Base-by-base conservation (phyloP, 345 rosid genomes). In the Triadica sebifera region DNA sequence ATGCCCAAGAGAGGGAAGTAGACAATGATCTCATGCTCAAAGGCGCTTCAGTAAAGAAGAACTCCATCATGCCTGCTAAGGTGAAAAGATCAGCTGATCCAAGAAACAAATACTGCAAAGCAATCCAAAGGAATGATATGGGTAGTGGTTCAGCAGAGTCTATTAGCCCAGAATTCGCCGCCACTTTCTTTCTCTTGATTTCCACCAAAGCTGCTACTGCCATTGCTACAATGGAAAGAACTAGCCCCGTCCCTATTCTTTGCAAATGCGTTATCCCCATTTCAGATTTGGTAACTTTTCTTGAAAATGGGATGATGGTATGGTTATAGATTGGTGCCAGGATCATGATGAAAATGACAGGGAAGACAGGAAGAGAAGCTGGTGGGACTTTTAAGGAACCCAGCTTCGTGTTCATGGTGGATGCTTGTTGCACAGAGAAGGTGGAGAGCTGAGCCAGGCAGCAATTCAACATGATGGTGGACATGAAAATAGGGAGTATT, bases 21-120 rank as follows among this genome's bases (percentile, higher is more conserved):
- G 97, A 92, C 79, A 94, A 84, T 24, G 97, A 94, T 74, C 97
- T 87, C 98, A 90, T 94, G 71, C 90, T 83, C 25, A 73, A 67
- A 16, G 96, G 94, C 45, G 96, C 93, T 75, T 90, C 97, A 0
- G 94, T 89, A 87, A 94, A 94, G 89, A 92, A 90, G 79, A 92
- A 88, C 37, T 94, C 97, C 97, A 94, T 87, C 97, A 88, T 87
- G 20, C 97, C 98, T 0, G 97, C 95, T 72, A 92, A 81, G 13
- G 91, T 89, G 87, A 94, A 92, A 43, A 94, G 87, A 80, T 94
- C 98, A 10, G 97, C 98, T n/a, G 98, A 92, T 73, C 98, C 96
- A 16, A 94, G 93, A 81, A 94, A 90, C 84, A 94, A 72, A 76
- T 90, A 92, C 73, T 92, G 98, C 75, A 90, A 68, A 37, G 97